Percentiles rank a stretch among this genome's conserved stretches.
Evolutionary conservation across 192 early-diverging fungal genomes (phyloP).

Genomic region (Funneliformis mosseae): DNA sequence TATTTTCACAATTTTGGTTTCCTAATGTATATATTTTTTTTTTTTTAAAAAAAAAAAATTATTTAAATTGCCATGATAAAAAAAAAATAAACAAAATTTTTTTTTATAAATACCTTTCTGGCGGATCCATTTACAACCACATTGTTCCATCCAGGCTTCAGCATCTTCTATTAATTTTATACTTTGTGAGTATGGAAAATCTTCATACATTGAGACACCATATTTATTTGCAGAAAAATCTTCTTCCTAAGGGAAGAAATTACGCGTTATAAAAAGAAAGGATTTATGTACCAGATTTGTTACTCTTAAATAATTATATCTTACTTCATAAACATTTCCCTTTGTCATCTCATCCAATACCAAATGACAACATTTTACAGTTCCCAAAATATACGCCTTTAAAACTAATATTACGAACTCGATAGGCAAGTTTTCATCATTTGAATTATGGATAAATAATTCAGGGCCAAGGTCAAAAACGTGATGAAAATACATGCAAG

Average conservation of each 20-base stretch:
- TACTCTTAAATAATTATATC: neutral
- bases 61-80: no score
- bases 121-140: constrained; percentile 42
- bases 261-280: neutral
- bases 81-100: neutral
- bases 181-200: constrained; percentile 40
- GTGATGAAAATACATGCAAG: constrained; percentile 57
- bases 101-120: constrained; percentile 25
- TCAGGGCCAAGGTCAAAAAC: constrained; percentile 42
- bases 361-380: constrained; percentile 52
- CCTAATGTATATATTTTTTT: neutral
- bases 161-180: constrained; percentile 44
- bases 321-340: constrained; percentile 58
- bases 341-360: constrained; percentile 60
- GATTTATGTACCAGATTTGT: neutral
- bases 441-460: neutral
- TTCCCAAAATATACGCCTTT: constrained; percentile 51
- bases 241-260: constrained; percentile 46
- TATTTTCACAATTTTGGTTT: neutral
- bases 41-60: no score
- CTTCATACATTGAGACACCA: constrained; percentile 51
- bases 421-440: constrained; percentile 22
- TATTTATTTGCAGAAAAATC: constrained; percentile 63
- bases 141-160: constrained; percentile 40
- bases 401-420: constrained; percentile 48